phyloP scores from a whole-genome alignment of 2,329 filamentous ascomycete species.

The Aspergillus vadensis region DNA sequence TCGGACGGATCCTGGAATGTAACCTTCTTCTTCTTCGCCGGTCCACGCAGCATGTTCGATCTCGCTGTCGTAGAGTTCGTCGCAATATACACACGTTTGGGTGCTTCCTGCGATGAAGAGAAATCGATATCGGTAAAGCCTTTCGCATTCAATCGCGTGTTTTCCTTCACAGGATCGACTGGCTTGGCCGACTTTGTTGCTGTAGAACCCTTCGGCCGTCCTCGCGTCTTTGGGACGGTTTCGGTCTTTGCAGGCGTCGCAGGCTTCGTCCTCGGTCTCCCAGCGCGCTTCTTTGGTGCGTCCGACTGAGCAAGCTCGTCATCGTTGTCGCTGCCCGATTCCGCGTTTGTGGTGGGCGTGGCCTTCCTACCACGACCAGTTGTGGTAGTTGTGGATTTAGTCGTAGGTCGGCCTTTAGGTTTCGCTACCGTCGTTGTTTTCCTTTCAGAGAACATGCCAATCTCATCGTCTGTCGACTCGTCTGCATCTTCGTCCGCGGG shows the following conservation, averaged over 20 bases:
- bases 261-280: conserved; percentile 20
- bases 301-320: conserved; percentile 29
- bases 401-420: conserved; percentile 19
- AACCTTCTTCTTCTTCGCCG: conserved; percentile 48
- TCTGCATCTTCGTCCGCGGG: conserved; percentile 20
- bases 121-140: conserved; percentile 10
- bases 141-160: conserved; percentile 18
- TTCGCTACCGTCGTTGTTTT: conserved; percentile 5
- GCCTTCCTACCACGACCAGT: conserved; percentile 17
- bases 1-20: conserved; percentile 49
- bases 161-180: conserved; percentile 17
- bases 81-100: conserved; percentile 30
- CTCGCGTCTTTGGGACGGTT: conserved; percentile 27
- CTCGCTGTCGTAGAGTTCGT: conserved; percentile 33
- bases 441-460: conserved; percentile 20
- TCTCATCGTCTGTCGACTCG: conserved; percentile 31
- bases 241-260: conserved; percentile 16
- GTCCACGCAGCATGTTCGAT: conserved; percentile 34
- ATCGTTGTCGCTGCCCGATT: conserved; percentile 24
- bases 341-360: conserved; percentile 1
- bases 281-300: conserved; percentile 25
- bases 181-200: conserved; percentile 19
- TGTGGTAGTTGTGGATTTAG: conserved; percentile 8
- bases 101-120: conserved; percentile 14
- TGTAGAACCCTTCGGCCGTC: conserved; percentile 32